Evolutionary conservation across 2,329 filamentous ascomycete species (phyloP).

Genomic region (Coccinonectria pachysandricola): DNA sequence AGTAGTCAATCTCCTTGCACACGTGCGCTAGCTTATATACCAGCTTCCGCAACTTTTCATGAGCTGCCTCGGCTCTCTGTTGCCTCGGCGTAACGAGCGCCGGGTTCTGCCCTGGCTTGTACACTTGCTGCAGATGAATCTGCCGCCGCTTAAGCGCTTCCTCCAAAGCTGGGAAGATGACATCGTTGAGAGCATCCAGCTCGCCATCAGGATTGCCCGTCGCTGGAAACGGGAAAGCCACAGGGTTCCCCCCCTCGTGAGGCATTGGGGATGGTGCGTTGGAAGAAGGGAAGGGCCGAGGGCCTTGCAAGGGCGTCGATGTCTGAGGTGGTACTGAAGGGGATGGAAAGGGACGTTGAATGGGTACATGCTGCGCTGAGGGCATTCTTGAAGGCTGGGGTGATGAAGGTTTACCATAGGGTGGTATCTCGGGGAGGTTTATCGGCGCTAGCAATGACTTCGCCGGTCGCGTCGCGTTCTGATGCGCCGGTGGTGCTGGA

Average conservation of each 20-base stretch:
- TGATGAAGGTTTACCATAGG: slow-evolving; percentile 34
- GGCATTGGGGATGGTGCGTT: slow-evolving; percentile 23
- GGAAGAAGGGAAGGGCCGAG: slow-evolving; percentile 5
- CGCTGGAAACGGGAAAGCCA: slow-evolving; percentile 45
- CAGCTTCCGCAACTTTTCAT: slow-evolving; percentile 72
- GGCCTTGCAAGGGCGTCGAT: slow-evolving; percentile 12
- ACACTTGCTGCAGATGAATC: slow-evolving; percentile 45
- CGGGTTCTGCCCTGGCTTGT: slow-evolving; percentile 29
- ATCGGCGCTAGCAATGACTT: slow-evolving; percentile 31
- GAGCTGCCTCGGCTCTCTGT: slow-evolving; percentile 59
- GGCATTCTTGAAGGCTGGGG: slow-evolving; percentile 20
- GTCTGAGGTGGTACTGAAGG: slow-evolving; percentile 7
- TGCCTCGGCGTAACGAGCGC: slow-evolving; percentile 47
- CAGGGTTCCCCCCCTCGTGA: no score
- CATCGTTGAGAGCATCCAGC: slow-evolving; percentile 77
- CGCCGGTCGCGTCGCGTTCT: slow-evolving; percentile 25
- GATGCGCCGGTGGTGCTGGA: slow-evolving; percentile 25
- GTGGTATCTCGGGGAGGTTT: slow-evolving; percentile 44
- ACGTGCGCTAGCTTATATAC: slow-evolving; percentile 74
- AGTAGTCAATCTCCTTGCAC: slow-evolving; percentile 83
- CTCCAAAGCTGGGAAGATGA: slow-evolving; percentile 87
- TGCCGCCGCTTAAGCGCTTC: slow-evolving; percentile 77
- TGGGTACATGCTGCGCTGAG: slow-evolving; percentile 18
- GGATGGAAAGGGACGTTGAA: slow-evolving; percentile 13
- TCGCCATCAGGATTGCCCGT: slow-evolving; percentile 54